These are phyloP conservation scores for Botryosphaeria agaves DNA, from an alignment of 2,329 filamentous ascomycete species.

Conservation along the genomic window DNA sequence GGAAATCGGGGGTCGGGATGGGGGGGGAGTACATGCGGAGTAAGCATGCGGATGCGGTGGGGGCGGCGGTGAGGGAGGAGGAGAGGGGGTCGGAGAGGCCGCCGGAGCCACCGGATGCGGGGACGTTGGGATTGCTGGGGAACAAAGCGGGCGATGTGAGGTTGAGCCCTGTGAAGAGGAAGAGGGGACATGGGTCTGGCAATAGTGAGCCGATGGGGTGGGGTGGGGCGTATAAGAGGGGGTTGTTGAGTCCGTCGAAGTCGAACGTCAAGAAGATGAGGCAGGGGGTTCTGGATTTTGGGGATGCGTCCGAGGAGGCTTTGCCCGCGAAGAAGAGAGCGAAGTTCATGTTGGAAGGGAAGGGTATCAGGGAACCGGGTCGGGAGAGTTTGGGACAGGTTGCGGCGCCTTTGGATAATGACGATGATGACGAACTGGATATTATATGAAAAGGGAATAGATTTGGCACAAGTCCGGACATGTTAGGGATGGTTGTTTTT, in stretches of 20 bases:
- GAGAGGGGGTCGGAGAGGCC: slow-evolving; percentile 4
- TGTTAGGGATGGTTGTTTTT: too few relatives aligned
- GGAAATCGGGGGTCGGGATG: slow-evolving; percentile 43
- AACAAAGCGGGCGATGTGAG: slow-evolving; percentile 24
- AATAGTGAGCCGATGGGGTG: slow-evolving; percentile 25
- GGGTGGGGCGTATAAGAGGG: slow-evolving; percentile 26
- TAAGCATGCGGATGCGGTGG: slow-evolving; percentile 7
- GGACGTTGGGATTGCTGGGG: slow-evolving; percentile 24
- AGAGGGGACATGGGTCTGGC: slow-evolving; percentile 14
- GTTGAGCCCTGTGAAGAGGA: slow-evolving; percentile 26
- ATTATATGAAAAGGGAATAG: too few relatives aligned
- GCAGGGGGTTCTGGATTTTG: slow-evolving; percentile 5
- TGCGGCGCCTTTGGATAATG: slow-evolving; percentile 17
- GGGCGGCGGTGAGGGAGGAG: slow-evolving; percentile 1
- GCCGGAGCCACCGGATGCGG: slow-evolving; percentile 8
- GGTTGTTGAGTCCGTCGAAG: slow-evolving; percentile 17
- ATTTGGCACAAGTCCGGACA: too few relatives aligned
- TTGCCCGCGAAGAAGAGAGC: slow-evolving; percentile 30
- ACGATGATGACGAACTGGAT: slow-evolving; percentile 29
- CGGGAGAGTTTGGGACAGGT: slow-evolving; percentile 24
- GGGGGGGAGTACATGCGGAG: slow-evolving; percentile 53
- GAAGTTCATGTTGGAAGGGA: slow-evolving; percentile 27
- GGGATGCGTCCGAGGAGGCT: slow-evolving; percentile 7
- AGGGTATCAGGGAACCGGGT: slow-evolving; percentile 31
- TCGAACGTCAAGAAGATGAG: slow-evolving; percentile 14